Evolutionary conservation across 495 filamentous ascomycete species (phyloP), one percentile per base, ranked within the genome.

Genomic region (Choiromyces venosus): DNA sequence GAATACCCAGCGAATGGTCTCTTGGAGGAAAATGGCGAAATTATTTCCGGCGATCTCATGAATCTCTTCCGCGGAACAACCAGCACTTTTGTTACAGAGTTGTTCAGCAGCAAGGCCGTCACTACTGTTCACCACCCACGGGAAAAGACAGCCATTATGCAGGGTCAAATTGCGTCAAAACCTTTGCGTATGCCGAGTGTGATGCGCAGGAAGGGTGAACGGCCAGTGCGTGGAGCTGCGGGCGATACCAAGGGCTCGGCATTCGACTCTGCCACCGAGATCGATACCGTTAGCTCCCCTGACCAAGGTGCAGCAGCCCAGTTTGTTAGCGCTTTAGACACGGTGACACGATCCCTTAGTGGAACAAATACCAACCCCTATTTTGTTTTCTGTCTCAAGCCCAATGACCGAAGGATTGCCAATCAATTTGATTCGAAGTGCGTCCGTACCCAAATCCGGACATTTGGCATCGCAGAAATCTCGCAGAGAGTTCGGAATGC

Each of bases 361-460:
- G 89, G 92, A 10, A 85, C 89, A 10, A 92, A 92, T 78, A 89
- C 92, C 14, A 99, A 97, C 79, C 88, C 92, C 19, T 99, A 98
- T 81, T 97, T 97, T 78, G 88, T 99, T 37, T 97, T 99, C 84
- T 98, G 95, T 78, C 85, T 99, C 68, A 98, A 99, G 83, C 95
- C 95, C 10, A 99, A 99, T 80, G 95, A 98, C 83, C 88, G 95
- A 29, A 90, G 94, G 37, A 99, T 99, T 75, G 94, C 95, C 68
- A 98, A 99, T 75, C 95, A 98, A 81, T 98, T 98, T 76, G 95
- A 99, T 82, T 97, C 93, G 85, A 98, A 99, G 83, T 97, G 94
- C 81, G 95, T 99, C 36, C 89, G 95, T 21, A 91, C 91, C 39
- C 95, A 99, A 83, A 88, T 99, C 6, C 94, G 97, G 82, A 96